Evolutionary conservation across 2,329 filamentous ascomycete genomes (phyloP).

Genomic region (Verticillium nubilum): DNA sequence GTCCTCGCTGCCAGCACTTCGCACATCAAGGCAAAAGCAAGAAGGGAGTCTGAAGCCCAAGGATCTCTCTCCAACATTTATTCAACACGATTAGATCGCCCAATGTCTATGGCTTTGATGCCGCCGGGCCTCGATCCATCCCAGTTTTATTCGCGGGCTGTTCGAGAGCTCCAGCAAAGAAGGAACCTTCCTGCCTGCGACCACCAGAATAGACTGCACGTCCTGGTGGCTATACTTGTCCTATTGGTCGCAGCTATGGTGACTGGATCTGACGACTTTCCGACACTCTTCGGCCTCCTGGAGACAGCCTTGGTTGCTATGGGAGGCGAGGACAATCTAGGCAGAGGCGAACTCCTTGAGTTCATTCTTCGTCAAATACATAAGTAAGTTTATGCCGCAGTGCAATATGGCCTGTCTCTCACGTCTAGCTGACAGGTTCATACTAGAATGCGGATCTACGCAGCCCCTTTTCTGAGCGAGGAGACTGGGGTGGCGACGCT

Average conservation of each 20-base stretch:
- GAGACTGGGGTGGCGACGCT: neutral
- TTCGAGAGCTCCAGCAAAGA: slow-evolving; percentile 12
- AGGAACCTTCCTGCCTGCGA: slow-evolving; percentile 11
- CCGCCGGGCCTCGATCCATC: neutral
- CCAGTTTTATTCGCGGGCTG: slow-evolving; percentile 9
- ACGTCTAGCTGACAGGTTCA: neutral
- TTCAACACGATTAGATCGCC: too few species aligned
- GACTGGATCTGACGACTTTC: slow-evolving; percentile 19
- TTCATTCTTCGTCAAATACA: slow-evolving; percentile 19
- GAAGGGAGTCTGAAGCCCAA: neutral
- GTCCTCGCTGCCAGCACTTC: slow-evolving; percentile 8
- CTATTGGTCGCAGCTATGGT: slow-evolving; percentile 19
- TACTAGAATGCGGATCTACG: slow-evolving; percentile 4
- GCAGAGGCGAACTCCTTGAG: slow-evolving; percentile 10
- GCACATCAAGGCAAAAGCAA: slow-evolving; percentile 1
- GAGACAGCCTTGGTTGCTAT: slow-evolving; percentile 19
- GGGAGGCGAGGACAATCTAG: slow-evolving; percentile 14
- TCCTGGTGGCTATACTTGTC: slow-evolving; percentile 14
- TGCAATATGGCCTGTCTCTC: neutral
- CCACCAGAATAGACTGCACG: slow-evolving; percentile 7
- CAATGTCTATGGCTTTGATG: too few species aligned
- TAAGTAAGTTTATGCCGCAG: slow-evolving; percentile 15
- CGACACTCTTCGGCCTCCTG: slow-evolving; percentile 16
- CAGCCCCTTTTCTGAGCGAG: slow-evolving; percentile 1
- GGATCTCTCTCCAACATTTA: too few species aligned